Evolutionary conservation across 1,139 yeast species (phyloP).

Genomic region (Geotrichum histeridarum): DNA sequence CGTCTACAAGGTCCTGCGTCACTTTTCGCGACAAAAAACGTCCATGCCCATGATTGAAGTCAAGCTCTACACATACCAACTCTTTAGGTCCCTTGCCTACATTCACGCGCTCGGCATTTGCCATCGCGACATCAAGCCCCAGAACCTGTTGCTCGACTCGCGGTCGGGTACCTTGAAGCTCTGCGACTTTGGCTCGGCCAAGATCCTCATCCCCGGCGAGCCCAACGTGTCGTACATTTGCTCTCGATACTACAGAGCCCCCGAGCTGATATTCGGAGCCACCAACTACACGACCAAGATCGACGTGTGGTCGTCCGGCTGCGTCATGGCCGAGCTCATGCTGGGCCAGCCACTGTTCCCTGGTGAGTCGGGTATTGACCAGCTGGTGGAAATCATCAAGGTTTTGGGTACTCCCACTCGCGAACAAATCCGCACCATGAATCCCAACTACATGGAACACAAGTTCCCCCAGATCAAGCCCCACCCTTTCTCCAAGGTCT

Average conservation of each 20-base stretch:
- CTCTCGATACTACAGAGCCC: conserved; percentile 93
- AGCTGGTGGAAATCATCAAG: conserved; percentile 91
- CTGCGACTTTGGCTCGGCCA: conserved; percentile 99
- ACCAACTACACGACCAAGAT: conserved; percentile 90
- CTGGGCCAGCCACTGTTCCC: conserved; percentile 96
- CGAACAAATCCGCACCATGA: conserved; percentile 91
- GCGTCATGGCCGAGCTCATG: conserved; percentile 95
- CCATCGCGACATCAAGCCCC: conserved; percentile 97
- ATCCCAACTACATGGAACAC: conserved; percentile 95
- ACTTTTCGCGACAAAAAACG: conserved; percentile 66
- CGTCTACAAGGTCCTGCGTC: conserved; percentile 82
- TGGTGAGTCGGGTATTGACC: conserved; percentile 96
- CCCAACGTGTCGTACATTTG: conserved; percentile 95
- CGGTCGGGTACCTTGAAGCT: conserved; percentile 78
- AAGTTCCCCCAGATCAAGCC: conserved; percentile 95
- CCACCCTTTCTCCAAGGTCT: conserved; percentile 79
- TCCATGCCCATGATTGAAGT: conserved; percentile 87
- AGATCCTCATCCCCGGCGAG: conserved; percentile 82
- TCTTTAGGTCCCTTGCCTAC: conserved; percentile 85
- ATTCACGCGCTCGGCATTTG: conserved; percentile 89
- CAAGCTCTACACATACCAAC: conserved; percentile 84
- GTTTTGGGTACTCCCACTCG: conserved; percentile 92
- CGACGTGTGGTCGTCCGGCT: conserved; percentile 96
- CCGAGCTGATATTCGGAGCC: conserved; percentile 86
- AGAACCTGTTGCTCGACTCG: conserved; percentile 85